These are phyloP conservation scores for Pseudogymnoascus sp. DNA, from an alignment of 2,329 filamentous ascomycete species.

Conservation along the genomic window DNA sequence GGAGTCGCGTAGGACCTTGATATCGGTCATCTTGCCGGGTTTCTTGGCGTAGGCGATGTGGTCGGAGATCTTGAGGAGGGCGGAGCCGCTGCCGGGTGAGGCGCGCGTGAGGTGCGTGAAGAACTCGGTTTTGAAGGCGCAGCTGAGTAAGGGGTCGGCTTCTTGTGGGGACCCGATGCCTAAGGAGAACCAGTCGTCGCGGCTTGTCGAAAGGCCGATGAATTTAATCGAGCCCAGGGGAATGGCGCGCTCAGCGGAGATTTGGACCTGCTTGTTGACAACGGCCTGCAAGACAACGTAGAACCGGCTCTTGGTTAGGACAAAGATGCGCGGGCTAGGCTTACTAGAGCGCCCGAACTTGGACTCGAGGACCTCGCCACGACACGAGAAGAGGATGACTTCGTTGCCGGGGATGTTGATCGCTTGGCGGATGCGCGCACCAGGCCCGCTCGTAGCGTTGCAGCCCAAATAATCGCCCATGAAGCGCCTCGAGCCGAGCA, in stretches of 20 bases:
- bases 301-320: constrained; percentile 78
- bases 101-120: constrained; percentile 82
- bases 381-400: constrained; percentile 77
- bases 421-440: constrained; percentile 68
- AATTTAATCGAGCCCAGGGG: constrained; percentile 84
- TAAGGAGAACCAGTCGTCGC: constrained; percentile 95
- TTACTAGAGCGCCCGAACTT: constrained; percentile 97
- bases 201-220: constrained; percentile 67
- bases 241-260: constrained; percentile 72
- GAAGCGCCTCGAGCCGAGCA: constrained; percentile 86
- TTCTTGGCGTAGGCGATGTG: constrained; percentile 96
- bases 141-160: constrained; percentile 86
- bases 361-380: constrained; percentile 79
- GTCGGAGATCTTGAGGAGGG: constrained; percentile 66
- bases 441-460: constrained; percentile 69
- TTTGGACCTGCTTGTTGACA: constrained; percentile 72
- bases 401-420: constrained; percentile 66
- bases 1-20: constrained; percentile 88
- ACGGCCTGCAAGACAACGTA: constrained; percentile 82
- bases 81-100: constrained; percentile 66
- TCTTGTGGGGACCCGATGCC: constrained; percentile 86
- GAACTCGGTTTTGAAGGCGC: constrained; percentile 92
- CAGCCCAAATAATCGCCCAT: constrained; percentile 91
- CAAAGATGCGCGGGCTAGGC: constrained; percentile 71
- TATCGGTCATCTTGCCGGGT: constrained; percentile 77